Percentiles rank a stretch among this genome's conserved stretches.
Conservation (phyloP, 768 basidiomycete genomes). For the Pleurotus tuoliensis region DNA sequence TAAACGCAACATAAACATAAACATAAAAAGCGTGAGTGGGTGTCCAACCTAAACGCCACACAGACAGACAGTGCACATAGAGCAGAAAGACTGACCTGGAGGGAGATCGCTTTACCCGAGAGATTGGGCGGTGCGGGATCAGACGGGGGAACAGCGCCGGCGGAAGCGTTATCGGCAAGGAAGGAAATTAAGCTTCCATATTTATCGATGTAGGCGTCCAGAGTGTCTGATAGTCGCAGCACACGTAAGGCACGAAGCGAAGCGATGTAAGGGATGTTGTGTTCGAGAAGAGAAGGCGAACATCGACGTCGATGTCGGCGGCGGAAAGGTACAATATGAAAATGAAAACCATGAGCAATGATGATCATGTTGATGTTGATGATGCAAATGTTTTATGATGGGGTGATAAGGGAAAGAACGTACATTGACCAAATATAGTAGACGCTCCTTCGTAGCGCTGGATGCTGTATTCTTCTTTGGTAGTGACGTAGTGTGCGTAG, state of each 20-base stretch:
- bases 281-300: conserved; percentile 1
- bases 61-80: neutral
- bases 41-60: neutral
- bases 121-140: conserved; percentile 65
- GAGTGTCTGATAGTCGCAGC: conserved; percentile 42
- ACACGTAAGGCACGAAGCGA: neutral
- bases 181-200: conserved; percentile 64
- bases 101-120: conserved; percentile 60
- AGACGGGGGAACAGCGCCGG: conserved; percentile 43
- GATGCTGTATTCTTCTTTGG: conserved; percentile 66
- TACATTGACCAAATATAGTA: conserved; percentile 72
- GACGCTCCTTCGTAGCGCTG: conserved; percentile 84
- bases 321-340: too few relatives aligned
- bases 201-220: conserved; percentile 80
- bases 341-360: too few relatives aligned
- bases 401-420: conserved; percentile 19
- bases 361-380: too few relatives aligned
- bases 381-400: too few relatives aligned
- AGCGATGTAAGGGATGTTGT: conserved; percentile 7
- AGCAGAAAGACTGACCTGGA: conserved; percentile 41
- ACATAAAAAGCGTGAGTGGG: too few relatives aligned
- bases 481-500: conserved; percentile 72
- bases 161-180: conserved; percentile 44
- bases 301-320: neutral
- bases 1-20: neutral